Evolutionary conservation across 2,329 filamentous ascomycete genomes (phyloP), one percentile per base, ranked within the genome.

Genomic region (Arthrobotrys iridis): DNA sequence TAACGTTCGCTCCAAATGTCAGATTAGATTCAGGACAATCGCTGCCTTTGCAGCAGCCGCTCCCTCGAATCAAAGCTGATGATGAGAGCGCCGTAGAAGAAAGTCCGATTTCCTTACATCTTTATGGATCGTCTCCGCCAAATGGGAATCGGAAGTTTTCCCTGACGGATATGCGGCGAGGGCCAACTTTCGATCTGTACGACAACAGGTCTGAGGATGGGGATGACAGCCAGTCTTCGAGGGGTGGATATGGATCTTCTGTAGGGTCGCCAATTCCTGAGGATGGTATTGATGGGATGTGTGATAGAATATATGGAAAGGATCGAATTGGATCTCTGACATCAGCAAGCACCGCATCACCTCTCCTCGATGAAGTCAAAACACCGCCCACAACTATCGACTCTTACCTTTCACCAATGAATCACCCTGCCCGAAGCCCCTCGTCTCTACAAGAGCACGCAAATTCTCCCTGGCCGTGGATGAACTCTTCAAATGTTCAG

Each of bases 1-100:
- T 80, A 52, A 77, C 77, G 22, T 80, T 80, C 40, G 77, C 79
- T 55, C 78, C 79, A 20, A 73, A 77, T 33, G 79, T 80, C 26
- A 78, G 74, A 40, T 52, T 79, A 13, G 78, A 79, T 66, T 77
- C 74, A 6, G 79, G 79, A 24, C 72, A 72, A 24, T 71, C 77
- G 20, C 52, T 78, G 37, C 77, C 77, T 3, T 43, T 79, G 22
- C 77, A 77, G 41, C 58, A 52, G 48, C 76, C 77, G 22, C 57
- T 78, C 11, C 77, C 78, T 43, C 37, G 71, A 3, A 62, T 58
- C 46, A 68, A 68, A 64, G 66, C 58, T 26, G 50, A 55, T 7
- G 50, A 55, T 4, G 66, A 71, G 52, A 43, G 45, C 46, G 45
- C 57, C 5, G 45, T 55, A 1, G 40, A 58, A 8, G 63, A 68